Conservation (phyloP, 2,329 filamentous ascomycete species). For the Alternaria conjuncta region DNA sequence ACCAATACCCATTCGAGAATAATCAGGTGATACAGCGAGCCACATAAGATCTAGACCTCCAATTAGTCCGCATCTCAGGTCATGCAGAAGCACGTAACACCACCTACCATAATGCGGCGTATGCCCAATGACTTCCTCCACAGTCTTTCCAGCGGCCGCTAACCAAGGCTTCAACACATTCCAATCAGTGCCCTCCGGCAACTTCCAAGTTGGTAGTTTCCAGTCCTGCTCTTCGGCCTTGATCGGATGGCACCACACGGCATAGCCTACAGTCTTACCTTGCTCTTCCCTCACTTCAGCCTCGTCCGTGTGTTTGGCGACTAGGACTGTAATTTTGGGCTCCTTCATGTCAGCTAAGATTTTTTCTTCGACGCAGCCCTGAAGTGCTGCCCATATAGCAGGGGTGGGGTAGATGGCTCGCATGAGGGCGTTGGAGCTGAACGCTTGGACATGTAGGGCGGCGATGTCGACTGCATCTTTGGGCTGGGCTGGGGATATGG, state of each 20-base stretch:
- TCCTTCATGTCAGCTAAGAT: constrained; percentile 6
- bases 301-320: background rate
- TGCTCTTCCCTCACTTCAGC: background rate
- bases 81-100: background rate
- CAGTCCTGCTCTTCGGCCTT: background rate
- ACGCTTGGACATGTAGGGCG: constrained; percentile 8
- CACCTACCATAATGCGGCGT: constrained; percentile 12
- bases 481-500: constrained; percentile 1
- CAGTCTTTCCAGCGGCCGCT: constrained; percentile 1
- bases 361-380: constrained; percentile 7
- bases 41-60: constrained; percentile 7
- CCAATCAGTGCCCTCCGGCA: constrained; percentile 10
- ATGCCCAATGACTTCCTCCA: constrained; percentile 1
- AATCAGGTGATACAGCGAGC: constrained; percentile 7
- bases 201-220: constrained; percentile 6
- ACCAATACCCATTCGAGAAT: constrained; percentile 8
- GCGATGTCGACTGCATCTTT: constrained; percentile 1
- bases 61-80: background rate
- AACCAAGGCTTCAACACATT: constrained; percentile 7
- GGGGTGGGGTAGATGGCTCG: constrained; percentile 11
- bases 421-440: constrained; percentile 11
- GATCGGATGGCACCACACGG: constrained; percentile 9
- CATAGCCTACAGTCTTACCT: constrained; percentile 6
- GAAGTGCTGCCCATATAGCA: constrained; percentile 4
- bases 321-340: constrained; percentile 7